Evolutionary conservation across 2,329 filamentous ascomycete genomes (phyloP), one percentile per base, ranked within the genome.

Genomic region (Berkeleyomyces basicola): DNA sequence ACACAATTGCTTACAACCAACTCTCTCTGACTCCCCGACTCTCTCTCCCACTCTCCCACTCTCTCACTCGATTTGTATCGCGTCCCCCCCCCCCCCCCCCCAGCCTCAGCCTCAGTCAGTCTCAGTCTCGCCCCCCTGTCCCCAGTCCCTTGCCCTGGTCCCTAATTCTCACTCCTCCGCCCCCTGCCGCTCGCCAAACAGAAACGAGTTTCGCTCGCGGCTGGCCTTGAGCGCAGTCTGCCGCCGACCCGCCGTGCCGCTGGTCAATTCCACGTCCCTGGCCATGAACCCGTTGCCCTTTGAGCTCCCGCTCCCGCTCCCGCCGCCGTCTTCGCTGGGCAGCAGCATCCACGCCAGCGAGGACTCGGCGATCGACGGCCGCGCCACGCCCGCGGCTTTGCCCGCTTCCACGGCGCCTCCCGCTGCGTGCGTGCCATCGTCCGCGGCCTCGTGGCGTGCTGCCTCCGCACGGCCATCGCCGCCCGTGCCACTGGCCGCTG

Each of bases 271-370:
- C 43, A 40, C 23, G 14, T 43, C 40, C 44, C 61, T 67, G 6
- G 67, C 57, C 1, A 66, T 49, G n/a, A 66, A 65, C 46, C 62
- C 70, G 64, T 59, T 68, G 66, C 23, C 23, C 23, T 23, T 23
- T 23, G 57, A 65, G 67, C 9, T 61, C 47, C 65, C 67, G 9
- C 58, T 63, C 0, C 74, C 71, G 61, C 9, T 61, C 47, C 65
- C 67, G 9, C 58, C 63, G 0, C 74, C 71, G 61, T 75, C 70
- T 66, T 80, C 78, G 10, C 40, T 47, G 2, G 79, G 80, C 67
- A 84, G 83, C 1, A 90, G 76, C 86, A 90, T 90, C 85, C 85
- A 90, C 1, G 86, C 84, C 71, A 89, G 90, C 3, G 84, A 86
- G 6, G 87, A 89, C 67, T 88, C 85, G 0, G 85, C 85, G 42